Evolutionary conservation across 495 filamentous ascomycete genomes (phyloP), one percentile per base, ranked within the genome.

Genomic region (Neurospora terricola): DNA sequence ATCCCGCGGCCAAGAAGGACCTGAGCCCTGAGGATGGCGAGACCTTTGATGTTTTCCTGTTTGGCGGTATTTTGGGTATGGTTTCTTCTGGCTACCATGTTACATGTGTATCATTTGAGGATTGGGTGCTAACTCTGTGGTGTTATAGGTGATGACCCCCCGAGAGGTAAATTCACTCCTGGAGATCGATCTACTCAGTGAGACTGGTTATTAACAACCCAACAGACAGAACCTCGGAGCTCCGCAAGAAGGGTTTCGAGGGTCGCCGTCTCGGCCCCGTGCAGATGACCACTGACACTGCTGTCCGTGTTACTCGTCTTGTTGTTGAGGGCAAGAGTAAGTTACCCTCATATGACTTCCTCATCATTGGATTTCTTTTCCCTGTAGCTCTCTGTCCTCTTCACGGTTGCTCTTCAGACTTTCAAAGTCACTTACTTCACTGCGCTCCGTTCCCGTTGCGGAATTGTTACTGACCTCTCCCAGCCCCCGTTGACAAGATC

Each of bases 241-340:
- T 99, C 69, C 89, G 96, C 34, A 93, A 92, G 79, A 96, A 97
- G 81, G 96, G 96, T 34, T 99, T 94, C 78, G 85, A 90, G 75
- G 94, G 95, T 62, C 91, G 96, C 71, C 88, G 94, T 73, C 85
- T 99, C 62, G 96, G 96, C 0, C 93, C 94, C 18, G 89, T 94
- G 76, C 96, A 99, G 82, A 98, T 99, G 96, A 98, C 96, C 10
- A 99, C 96, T 0, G 96, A 99, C 81, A 99, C 96, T 21, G 96
- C 96, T 1, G 96, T 97, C 40, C 86, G 96, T 73, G 96, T 98
- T 11, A 97, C 96, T 43, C 89, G 96, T 72, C 88, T 96, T 79
- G 91, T 98, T 18, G 88, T 94, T 11, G 91, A 97, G 74, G 89
- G 93, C 68, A 91, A 92, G 84, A 86, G 94, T 97, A 77, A 76